These are phyloP conservation scores for Botryotinia calthae DNA, from an alignment of 2,329 filamentous ascomycete species.

Conservation along the genomic window DNA sequence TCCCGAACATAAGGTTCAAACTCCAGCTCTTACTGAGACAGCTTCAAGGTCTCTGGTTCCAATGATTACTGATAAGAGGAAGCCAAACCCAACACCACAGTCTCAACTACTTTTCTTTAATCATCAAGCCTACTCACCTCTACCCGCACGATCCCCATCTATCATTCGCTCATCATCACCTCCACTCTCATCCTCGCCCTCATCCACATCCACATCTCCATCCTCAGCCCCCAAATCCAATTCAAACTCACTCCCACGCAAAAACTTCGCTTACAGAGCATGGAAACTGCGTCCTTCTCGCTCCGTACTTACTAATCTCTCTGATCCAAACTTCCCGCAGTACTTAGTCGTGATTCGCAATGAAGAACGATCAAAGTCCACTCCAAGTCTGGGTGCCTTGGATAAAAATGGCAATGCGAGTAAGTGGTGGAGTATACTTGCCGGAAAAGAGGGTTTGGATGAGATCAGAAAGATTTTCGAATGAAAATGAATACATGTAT, in stretches of 20 bases:
- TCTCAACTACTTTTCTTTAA: neutral
- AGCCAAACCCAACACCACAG: neutral
- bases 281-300: neutral
- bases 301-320: neutral
- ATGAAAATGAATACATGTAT: neutral
- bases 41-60: neutral
- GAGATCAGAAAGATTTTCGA: neutral
- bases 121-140: neutral
- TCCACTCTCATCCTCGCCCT: neutral
- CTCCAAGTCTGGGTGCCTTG: neutral
- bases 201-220: neutral
- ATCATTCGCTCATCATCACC: neutral
- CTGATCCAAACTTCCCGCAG: neutral
- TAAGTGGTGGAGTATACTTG: neutral
- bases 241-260: neutral
- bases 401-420: too few species aligned
- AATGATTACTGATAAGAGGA: neutral
- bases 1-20: neutral
- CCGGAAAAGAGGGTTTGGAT: neutral
- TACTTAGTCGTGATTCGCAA: neutral
- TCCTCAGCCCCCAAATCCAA: too few species aligned
- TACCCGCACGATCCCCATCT: neutral
- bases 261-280: neutral
- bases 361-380: neutral
- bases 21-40: neutral